These are phyloP conservation scores for Penicillium lividum DNA, from an alignment of 495 filamentous ascomycete species.

Conservation along the genomic window DNA sequence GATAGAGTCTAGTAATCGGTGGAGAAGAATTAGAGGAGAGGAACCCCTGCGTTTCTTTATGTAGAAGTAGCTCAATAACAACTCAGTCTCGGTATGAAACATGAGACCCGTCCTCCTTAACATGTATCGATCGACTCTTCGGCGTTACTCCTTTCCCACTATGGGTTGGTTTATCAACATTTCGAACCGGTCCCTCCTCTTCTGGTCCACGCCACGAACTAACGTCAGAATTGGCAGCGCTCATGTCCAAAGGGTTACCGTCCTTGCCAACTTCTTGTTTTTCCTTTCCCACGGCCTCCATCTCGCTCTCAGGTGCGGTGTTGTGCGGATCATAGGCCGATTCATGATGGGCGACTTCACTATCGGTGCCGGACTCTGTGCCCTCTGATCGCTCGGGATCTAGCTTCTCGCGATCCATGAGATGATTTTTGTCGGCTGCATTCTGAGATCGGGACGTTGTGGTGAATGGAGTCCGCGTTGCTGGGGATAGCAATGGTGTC, in stretches of 20 bases:
- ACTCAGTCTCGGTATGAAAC: conserved; percentile 23
- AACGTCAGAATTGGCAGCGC: conserved; percentile 61
- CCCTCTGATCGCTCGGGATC: conserved; percentile 58
- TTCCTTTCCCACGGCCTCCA: conserved; percentile 41
- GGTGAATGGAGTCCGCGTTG: conserved; percentile 13
- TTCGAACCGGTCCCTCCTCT: conserved; percentile 52
- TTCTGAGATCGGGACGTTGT: conserved; percentile 22
- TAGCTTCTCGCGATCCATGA: conserved; percentile 55
- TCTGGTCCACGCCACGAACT: conserved; percentile 45
- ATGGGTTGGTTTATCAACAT: conserved; percentile 36
- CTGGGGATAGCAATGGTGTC: not conserved
- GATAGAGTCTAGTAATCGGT: conserved; percentile 22
- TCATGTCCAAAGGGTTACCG: conserved; percentile 57
- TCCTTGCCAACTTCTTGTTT: conserved; percentile 26
- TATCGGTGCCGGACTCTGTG: conserved; percentile 59
- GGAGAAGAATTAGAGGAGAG: conserved; percentile 17
- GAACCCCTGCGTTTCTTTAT: conserved; percentile 9
- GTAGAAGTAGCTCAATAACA: not conserved
- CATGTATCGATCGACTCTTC: conserved; percentile 44
- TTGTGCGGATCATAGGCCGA: conserved; percentile 61
- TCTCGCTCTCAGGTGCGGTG: conserved; percentile 58
- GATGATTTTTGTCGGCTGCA: conserved; percentile 29
- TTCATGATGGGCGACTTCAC: conserved; percentile 47
- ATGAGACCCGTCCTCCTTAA: conserved; percentile 34
- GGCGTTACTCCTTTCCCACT: conserved; percentile 50